Percentiles rank a stretch among this genome's conserved stretches.
Conservation (phyloP, 2,329 filamentous ascomycete genomes). For the Intubia oerlemansii region DNA sequence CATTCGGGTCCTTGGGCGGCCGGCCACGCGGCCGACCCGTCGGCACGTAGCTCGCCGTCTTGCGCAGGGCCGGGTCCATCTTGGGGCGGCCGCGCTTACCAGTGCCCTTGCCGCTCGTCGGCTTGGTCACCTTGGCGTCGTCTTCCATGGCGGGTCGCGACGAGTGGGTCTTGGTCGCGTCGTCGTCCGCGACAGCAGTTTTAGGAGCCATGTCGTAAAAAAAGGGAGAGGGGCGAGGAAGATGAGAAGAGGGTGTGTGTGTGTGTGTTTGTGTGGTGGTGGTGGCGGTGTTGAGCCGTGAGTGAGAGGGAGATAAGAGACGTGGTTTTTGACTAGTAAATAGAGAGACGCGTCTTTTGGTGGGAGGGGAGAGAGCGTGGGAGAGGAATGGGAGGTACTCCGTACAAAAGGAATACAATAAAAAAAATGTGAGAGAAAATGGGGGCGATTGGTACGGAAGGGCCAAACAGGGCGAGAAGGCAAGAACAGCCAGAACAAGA, state of each 20-base stretch:
- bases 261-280: not conserved
- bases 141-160: slow-evolving; percentile 8
- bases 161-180: slow-evolving; percentile 2
- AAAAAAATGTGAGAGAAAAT: too few species aligned
- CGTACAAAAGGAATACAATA: too few species aligned
- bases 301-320: not conserved
- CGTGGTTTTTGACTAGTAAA: too few species aligned
- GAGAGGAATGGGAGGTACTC: not conserved
- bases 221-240: too few species aligned
- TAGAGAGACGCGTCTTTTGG: too few species aligned
- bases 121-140: slow-evolving; percentile 8
- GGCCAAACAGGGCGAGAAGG: too few species aligned
- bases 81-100: slow-evolving; percentile 9
- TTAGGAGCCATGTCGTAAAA: slow-evolving; percentile 8
- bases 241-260: too few species aligned
- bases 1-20: slow-evolving; percentile 8
- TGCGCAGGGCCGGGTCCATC: slow-evolving; percentile 9
- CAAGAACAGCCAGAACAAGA: too few species aligned
- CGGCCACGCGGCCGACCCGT: slow-evolving; percentile 9
- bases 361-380: not conserved
- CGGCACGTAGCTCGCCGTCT: slow-evolving; percentile 9
- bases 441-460: too few species aligned
- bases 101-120: slow-evolving; percentile 6
- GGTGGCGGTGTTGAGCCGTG: not conserved
- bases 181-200: too few species aligned